Percentiles rank a stretch among this genome's conserved stretches.
phyloP scores from a whole-genome alignment of 2,329 filamentous ascomycete species.

The Trichoderma hamatum region DNA sequence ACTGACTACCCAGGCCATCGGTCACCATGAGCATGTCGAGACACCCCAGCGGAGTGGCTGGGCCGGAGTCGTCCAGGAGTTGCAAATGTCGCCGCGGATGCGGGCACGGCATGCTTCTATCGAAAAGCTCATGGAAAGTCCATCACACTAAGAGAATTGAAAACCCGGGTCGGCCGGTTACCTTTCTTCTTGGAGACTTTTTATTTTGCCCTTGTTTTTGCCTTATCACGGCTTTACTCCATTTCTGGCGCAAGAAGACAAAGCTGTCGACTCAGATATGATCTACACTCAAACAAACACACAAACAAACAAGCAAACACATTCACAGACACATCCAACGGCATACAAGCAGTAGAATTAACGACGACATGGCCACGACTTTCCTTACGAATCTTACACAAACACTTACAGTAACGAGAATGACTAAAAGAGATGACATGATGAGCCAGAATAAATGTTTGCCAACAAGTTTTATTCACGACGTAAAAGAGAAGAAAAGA shows the following conservation, averaged over 20 bases:
- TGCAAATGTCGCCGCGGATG: conserved; percentile 63
- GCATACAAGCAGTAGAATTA: conserved; percentile 4
- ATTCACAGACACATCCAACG: background rate
- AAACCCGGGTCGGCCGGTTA: background rate
- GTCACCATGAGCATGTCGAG: conserved; percentile 53
- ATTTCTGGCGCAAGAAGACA: background rate
- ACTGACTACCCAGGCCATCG: conserved; percentile 57
- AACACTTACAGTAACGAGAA: background rate
- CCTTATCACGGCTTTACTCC: background rate
- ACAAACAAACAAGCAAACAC: background rate
- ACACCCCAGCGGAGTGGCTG: conserved; percentile 58
- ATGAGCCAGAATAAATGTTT: background rate
- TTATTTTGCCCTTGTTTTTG: background rate
- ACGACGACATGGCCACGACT: conserved; percentile 13
- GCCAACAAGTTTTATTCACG: background rate
- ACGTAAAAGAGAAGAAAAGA: conserved; percentile 12
- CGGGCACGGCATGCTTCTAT: conserved; percentile 65
- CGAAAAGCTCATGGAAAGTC: conserved; percentile 56
- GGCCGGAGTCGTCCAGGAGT: conserved; percentile 65
- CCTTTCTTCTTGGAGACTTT: background rate
- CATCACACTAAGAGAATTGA: conserved; percentile 28
- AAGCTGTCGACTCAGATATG: background rate
- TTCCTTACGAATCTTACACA: conserved; percentile 10
- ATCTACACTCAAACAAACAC: too few species aligned
- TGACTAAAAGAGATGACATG: background rate